Percentiles rank a stretch among this genome's conserved stretches.
phyloP scores from a whole-genome alignment of 495 filamentous ascomycete genomes.

The Pseudoneurospora amorphoporcata region DNA sequence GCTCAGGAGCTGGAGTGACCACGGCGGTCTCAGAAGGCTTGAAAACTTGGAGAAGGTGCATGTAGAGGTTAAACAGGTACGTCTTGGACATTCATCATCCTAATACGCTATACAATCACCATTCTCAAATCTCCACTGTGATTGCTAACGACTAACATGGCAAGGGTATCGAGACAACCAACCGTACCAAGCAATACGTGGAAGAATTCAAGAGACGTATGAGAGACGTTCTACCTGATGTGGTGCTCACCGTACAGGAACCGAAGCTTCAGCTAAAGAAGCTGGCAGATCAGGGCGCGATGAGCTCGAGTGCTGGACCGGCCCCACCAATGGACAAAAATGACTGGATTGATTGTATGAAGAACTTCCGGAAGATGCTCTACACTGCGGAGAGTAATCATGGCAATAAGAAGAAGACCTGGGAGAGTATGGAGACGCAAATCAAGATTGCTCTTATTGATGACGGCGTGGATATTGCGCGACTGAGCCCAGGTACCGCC shows the following conservation, averaged over 20 bases:
- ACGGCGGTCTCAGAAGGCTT: conserved; percentile 6
- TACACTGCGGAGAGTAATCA: conserved; percentile 8
- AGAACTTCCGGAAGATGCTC: conserved; percentile 11
- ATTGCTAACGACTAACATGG: not conserved
- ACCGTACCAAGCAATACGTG: conserved; percentile 12
- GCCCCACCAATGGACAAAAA: conserved; percentile 8
- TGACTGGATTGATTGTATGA: conserved; percentile 20
- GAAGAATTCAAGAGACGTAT: conserved; percentile 8
- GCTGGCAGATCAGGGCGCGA: not conserved
- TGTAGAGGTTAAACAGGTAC: conserved; percentile 5
- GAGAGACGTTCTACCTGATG: not conserved
- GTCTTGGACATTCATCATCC: conserved; percentile 9
- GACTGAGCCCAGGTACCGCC: not conserved
- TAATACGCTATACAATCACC: not conserved
- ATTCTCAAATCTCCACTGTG: not conserved
- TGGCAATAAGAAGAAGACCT: conserved; percentile 3
- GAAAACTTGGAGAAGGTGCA: conserved; percentile 10
- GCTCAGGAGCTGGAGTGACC: conserved; percentile 12
- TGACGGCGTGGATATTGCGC: conserved; percentile 27
- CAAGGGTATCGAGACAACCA: conserved; percentile 12
- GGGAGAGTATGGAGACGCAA: conserved; percentile 2
- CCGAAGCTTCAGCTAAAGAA: not conserved
- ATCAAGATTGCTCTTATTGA: conserved; percentile 35
- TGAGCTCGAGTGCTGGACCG: not conserved
- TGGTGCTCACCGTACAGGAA: not conserved